Percentiles rank a stretch among this genome's conserved stretches.
These are phyloP conservation scores for Metarhizium album DNA, from an alignment of 2,329 filamentous ascomycete species.

Conservation along the genomic window DNA sequence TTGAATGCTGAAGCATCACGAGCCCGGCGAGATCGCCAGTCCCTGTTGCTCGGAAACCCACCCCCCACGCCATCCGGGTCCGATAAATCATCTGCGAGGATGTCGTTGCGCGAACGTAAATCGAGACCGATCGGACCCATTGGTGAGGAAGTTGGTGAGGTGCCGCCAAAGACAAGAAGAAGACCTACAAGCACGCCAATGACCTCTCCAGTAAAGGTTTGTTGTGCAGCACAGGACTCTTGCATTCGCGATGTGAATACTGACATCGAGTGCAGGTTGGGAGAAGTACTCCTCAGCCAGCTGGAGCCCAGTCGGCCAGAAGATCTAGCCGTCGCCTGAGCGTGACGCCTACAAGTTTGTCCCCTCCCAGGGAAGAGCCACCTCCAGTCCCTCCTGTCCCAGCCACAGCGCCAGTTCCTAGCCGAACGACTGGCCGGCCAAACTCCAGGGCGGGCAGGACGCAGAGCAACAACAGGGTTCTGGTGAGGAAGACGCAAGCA, in stretches of 20 bases:
- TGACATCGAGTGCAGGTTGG: constrained; percentile 16
- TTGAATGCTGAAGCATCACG: constrained; percentile 59
- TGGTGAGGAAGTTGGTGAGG: constrained; percentile 28
- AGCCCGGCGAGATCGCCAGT: constrained; percentile 53
- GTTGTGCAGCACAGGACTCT: not conserved
- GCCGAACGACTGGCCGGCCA: constrained; percentile 23
- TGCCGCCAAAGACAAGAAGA: constrained; percentile 35
- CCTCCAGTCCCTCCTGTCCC: not conserved
- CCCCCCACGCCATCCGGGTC: constrained; percentile 16
- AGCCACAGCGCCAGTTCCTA: constrained; percentile 3
- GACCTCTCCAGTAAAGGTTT: constrained; percentile 19
- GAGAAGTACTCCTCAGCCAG: constrained; percentile 20
- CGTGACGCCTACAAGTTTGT: constrained; percentile 29
- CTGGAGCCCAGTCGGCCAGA: constrained; percentile 17
- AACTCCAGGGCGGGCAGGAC: constrained; percentile 17
- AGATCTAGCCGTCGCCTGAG: constrained; percentile 38
- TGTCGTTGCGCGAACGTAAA: constrained; percentile 66
- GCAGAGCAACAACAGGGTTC: constrained; percentile 29
- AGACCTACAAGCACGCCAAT: constrained; percentile 47
- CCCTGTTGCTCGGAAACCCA: constrained; percentile 27
- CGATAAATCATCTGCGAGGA: constrained; percentile 43
- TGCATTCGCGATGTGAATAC: not conserved
- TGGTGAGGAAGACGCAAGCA: constrained; percentile 50
- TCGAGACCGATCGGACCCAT: constrained; percentile 43
- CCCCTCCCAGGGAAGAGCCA: constrained; percentile 11